phyloP scores from a whole-genome alignment of 2,329 filamentous ascomycete species.

The Fusarium sp. region DNA sequence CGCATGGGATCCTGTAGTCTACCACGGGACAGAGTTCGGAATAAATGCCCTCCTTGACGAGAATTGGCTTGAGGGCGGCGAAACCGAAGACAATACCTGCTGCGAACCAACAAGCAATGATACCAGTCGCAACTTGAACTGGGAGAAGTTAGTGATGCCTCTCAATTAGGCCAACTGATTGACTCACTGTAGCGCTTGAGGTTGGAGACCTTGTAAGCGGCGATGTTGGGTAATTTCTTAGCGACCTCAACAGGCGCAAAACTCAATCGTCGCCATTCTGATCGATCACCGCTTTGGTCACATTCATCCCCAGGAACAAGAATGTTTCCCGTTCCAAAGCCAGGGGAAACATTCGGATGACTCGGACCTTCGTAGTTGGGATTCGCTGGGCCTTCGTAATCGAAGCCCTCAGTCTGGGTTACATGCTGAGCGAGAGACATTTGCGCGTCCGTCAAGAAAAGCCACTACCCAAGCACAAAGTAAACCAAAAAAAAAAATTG shows the following conservation, averaged over 20 bases:
- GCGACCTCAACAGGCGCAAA: constrained; percentile 43
- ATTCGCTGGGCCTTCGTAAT: constrained; percentile 48
- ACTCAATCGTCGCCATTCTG: constrained; percentile 44
- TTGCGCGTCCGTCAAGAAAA: not conserved
- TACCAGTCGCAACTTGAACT: constrained; percentile 77
- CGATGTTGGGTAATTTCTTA: constrained; percentile 42
- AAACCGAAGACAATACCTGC: constrained; percentile 86
- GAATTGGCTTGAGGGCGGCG: constrained; percentile 81
- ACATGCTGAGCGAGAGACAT: constrained; percentile 59
- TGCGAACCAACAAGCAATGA: constrained; percentile 79
- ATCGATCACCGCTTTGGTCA: constrained; percentile 8
- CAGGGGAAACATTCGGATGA: not conserved
- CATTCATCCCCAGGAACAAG: not conserved
- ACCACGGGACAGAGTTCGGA: constrained; percentile 65
- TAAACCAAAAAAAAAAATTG: not conserved
- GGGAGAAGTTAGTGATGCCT: not conserved
- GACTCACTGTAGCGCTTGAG: constrained; percentile 41
- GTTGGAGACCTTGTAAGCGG: constrained; percentile 47
- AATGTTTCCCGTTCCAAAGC: not conserved
- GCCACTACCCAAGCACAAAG: not conserved
- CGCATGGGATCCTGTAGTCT: constrained; percentile 52
- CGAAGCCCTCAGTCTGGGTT: constrained; percentile 54
- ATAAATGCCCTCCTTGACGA: constrained; percentile 80
- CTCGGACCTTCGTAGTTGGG: constrained; percentile 26
- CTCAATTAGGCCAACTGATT: fast-evolving